Conservation (phyloP, 1,284 basidiomycete species). For the Fomes fomentarius region DNA sequence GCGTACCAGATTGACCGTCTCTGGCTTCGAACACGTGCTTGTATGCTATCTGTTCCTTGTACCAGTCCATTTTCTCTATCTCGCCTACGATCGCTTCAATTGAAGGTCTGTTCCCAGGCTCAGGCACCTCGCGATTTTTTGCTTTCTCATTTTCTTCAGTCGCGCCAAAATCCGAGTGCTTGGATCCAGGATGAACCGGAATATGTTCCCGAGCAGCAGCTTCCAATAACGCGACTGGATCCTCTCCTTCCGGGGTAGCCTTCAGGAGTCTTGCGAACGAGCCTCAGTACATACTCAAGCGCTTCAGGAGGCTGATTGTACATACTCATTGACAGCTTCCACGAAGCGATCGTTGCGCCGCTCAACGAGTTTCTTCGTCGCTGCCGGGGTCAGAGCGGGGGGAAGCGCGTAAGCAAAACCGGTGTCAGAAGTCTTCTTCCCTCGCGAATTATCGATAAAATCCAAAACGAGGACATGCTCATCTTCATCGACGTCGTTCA, state of each 20-base stretch:
- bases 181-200: constrained; percentile 60
- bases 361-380: constrained; percentile 74
- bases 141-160: constrained; percentile 23
- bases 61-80: constrained; percentile 62
- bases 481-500: constrained; percentile 35
- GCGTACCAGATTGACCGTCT: constrained; percentile 52
- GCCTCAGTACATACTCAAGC: not conserved
- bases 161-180: constrained; percentile 4
- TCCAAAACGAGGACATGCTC: constrained; percentile 79
- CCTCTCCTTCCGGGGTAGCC: constrained; percentile 56
- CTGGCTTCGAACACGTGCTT: constrained; percentile 56
- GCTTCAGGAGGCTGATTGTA: not conserved
- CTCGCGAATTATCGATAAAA: constrained; percentile 61
- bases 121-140: constrained; percentile 40
- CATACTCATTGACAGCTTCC: constrained; percentile 75
- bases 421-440: constrained; percentile 37
- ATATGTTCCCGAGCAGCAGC: constrained; percentile 71
- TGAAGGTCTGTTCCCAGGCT: constrained; percentile 55
- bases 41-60: constrained; percentile 68
- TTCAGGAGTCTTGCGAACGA: constrained; percentile 55
- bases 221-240: constrained; percentile 66
- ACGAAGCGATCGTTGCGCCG: constrained; percentile 70
- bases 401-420: constrained; percentile 45
- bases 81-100: constrained; percentile 64
- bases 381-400: constrained; percentile 56